phyloP scores from a whole-genome alignment of 1,284 basidiomycete species.

The Pholiota adiposa region DNA sequence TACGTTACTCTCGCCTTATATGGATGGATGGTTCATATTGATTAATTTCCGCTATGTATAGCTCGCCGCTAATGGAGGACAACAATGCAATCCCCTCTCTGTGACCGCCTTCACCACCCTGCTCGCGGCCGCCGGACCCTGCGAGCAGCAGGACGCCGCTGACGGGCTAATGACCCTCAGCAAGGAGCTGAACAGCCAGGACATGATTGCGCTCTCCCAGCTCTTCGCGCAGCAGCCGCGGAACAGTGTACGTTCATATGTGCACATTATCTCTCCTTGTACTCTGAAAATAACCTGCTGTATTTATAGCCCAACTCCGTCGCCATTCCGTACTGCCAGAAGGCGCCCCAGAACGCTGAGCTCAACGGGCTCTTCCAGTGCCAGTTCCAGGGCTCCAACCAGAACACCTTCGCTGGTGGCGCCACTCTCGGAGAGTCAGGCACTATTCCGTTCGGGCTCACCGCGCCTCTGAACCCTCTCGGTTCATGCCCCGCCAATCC shows the following conservation, averaged over 20 bases:
- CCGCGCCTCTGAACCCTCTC: slow-evolving; percentile 42
- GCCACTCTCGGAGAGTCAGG: slow-evolving; percentile 37
- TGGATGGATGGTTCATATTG: slow-evolving; percentile 22
- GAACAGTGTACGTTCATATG: slow-evolving; percentile 40
- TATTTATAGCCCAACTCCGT: slow-evolving; percentile 46
- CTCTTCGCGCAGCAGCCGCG: slow-evolving; percentile 66
- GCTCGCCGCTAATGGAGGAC: slow-evolving; percentile 55
- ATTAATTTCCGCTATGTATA: slow-evolving; percentile 30
- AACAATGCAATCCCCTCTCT: slow-evolving; percentile 57
- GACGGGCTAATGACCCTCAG: slow-evolving; percentile 65
- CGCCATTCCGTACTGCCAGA: slow-evolving; percentile 54
- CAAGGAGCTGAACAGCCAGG: slow-evolving; percentile 55
- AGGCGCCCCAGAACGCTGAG: slow-evolving; percentile 50
- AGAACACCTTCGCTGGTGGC: slow-evolving; percentile 47
- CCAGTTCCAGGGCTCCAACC: slow-evolving; percentile 53
- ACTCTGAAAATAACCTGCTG: slow-evolving; percentile 1
- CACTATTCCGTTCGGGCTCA: slow-evolving; percentile 51
- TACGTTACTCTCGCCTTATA: slow-evolving; percentile 28
- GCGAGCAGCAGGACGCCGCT: slow-evolving; percentile 66
- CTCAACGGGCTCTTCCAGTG: slow-evolving; percentile 60
- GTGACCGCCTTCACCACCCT: slow-evolving; percentile 57
- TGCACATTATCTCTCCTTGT: background rate
- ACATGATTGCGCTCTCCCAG: slow-evolving; percentile 63
- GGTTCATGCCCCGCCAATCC: slow-evolving; percentile 58
- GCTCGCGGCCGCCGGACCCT: slow-evolving; percentile 55